Evolutionary conservation across 805 yeast genomes (phyloP).

Genomic region (Dipodascopsis uninucleata): DNA sequence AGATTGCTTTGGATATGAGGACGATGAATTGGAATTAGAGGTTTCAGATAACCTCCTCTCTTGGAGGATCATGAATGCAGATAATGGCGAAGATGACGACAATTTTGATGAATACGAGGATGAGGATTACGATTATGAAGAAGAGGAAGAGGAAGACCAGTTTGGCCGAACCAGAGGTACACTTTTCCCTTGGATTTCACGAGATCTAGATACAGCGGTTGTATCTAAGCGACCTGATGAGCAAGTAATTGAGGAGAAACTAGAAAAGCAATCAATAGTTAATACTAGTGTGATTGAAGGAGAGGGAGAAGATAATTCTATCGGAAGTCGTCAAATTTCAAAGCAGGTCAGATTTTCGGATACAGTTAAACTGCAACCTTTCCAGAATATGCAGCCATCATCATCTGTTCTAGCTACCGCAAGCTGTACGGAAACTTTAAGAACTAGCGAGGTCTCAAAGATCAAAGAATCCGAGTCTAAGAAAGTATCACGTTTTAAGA

Average conservation of each 20-base stretch:
- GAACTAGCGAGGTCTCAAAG: too few species aligned
- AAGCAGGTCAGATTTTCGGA: conserved; percentile 53
- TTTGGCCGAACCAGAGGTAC: conserved; percentile 38
- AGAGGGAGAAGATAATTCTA: background rate
- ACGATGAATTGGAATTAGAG: conserved; percentile 40
- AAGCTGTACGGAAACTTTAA: too few species aligned
- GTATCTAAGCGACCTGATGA: conserved; percentile 4
- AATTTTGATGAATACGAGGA: conserved; percentile 28
- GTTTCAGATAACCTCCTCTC: conserved; percentile 14
- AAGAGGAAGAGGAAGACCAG: conserved; percentile 40
- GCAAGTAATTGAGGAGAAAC: background rate
- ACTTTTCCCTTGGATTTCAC: conserved; percentile 34
- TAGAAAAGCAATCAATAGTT: conserved; percentile 2
- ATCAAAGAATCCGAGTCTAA: too few species aligned
- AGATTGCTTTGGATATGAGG: conserved; percentile 49
- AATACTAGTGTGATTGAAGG: background rate
- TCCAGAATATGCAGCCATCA: too few species aligned
- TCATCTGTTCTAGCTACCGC: too few species aligned
- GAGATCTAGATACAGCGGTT: conserved; percentile 19
- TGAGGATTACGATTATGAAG: conserved; percentile 43
- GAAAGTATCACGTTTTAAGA: too few species aligned
- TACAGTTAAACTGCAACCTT: conserved; percentile 53
- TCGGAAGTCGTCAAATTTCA: conserved; percentile 3
- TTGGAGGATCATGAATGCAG: conserved; percentile 45
- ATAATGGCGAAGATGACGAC: conserved; percentile 41